Evolutionary conservation across 257 asterid genomes (phyloP).

Genomic region (Solanum chaucha): DNA sequence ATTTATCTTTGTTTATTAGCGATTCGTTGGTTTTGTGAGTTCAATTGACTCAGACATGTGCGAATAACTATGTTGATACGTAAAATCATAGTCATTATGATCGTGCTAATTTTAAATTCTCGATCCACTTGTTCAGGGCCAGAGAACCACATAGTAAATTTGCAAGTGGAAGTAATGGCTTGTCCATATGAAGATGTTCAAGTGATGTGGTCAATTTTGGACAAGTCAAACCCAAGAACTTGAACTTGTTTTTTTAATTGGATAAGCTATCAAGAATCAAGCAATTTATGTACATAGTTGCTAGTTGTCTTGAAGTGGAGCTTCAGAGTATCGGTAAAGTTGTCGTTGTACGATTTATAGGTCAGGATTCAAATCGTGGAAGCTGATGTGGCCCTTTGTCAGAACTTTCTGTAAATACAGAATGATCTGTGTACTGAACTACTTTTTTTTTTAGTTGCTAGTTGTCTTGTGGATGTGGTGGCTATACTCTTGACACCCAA

Average conservation of each 20-base stretch:
- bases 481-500: conserved; percentile 1
- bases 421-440: neutral
- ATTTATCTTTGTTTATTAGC: neutral
- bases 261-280: neutral
- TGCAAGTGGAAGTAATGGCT: conserved; percentile 79
- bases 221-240: conserved; percentile 44
- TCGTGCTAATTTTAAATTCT: neutral
- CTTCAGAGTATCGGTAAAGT: neutral
- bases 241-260: conserved; percentile 13
- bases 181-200: conserved; percentile 80
- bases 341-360: too few species aligned
- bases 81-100: neutral
- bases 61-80: neutral
- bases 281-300: neutral
- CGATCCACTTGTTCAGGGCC: neutral
- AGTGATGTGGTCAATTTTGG: conserved; percentile 85
- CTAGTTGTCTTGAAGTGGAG: neutral
- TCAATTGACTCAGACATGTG: neutral
- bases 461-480: conserved; percentile 3
- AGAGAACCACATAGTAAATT: conserved; percentile 35
- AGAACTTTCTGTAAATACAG: rapidly evolving
- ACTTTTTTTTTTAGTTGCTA: neutral
- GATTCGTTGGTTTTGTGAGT: neutral
- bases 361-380: neutral
- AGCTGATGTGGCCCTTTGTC: neutral